Evolutionary conservation across 1,139 yeast species (phyloP), one percentile per base, ranked within the genome.

Genomic region (Yueomyces sp.): DNA sequence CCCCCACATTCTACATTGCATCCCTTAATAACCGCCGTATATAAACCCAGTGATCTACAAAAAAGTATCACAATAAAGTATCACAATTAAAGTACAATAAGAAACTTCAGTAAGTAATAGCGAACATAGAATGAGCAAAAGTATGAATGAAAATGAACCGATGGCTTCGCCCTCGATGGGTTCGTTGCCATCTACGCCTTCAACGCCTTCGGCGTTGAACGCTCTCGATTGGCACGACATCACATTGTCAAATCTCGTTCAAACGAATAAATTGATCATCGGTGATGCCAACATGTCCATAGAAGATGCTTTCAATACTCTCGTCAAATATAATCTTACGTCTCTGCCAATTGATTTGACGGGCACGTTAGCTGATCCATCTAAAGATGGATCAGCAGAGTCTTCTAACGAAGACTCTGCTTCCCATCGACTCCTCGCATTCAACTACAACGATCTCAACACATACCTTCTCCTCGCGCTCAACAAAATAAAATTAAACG

Each of bases 401-500:
- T 6, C 31, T 6, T 6, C 9, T 29, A 29, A 29, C 9, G 31
- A 29, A 6, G 31, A 29, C 9, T 6, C 9, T 29, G 9, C 6
- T 6, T 6, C n/a, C 50, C 62, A 75, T 40, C 73, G 77, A 48
- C 82, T 93, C 55, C 66, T 78, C 46, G 82, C 95, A 1, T 91
- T 91, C 63, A 97, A 91, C 63, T 91, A 86, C 63, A 76, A 93
- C 31, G 97, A 91, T 63, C 72, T 91, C 60, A 87, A 85, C 57
- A 80, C 96, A 8, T 87, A 86, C 60, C 67, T 85, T 50, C 66
- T 85, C 49, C 66, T 85, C 48, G 83, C 85, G 27, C 70, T 84
- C 69, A 83, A 86, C 53, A 80, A 78, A 54, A 70, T 78, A 32
- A 64, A 64, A 29, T 59, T 72, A 29, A 68, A 70, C 46, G 54